Evolutionary conservation across 2,329 filamentous ascomycete genomes (phyloP).

Genomic region (Botryotinia globosa): DNA sequence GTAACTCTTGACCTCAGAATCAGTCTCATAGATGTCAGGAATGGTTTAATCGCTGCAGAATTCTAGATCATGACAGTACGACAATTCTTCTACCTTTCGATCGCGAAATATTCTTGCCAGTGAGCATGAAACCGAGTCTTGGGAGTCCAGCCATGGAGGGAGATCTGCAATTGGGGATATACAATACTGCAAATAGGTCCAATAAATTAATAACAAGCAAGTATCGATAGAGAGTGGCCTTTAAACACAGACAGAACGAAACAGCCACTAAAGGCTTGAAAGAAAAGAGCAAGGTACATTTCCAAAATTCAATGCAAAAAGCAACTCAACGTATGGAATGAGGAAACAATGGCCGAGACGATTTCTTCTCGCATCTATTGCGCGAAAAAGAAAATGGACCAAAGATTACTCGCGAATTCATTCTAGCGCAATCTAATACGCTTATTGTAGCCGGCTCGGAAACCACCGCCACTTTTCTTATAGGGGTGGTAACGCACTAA

Average conservation of each 20-base stretch:
- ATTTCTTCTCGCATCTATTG: constrained; percentile 18
- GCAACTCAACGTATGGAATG: constrained; percentile 12
- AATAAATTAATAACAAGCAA: not conserved
- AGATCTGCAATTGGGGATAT: not conserved
- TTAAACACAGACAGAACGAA: not conserved
- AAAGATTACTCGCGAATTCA: constrained; percentile 14
- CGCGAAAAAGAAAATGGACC: constrained; percentile 15
- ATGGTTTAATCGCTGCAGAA: not conserved
- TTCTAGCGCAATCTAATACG: constrained; percentile 8
- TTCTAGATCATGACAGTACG: not conserved
- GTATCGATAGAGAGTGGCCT: not conserved
- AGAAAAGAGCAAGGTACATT: constrained; percentile 10
- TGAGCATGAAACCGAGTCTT: not conserved
- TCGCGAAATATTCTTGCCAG: not conserved
- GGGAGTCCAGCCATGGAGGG: not conserved
- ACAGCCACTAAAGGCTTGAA: not conserved
- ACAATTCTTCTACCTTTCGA: not conserved
- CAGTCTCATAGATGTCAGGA: not conserved
- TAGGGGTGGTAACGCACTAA: constrained; percentile 3
- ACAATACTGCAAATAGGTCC: not conserved
- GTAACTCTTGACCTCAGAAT: not conserved
- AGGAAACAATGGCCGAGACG: constrained; percentile 13
- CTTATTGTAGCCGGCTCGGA: constrained; percentile 17
- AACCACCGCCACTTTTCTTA: constrained; percentile 13
- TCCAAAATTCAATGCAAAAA: constrained; percentile 15